Conservation (phyloP, 169 alveolate genomes). For the Blepharisma undulans region DNA sequence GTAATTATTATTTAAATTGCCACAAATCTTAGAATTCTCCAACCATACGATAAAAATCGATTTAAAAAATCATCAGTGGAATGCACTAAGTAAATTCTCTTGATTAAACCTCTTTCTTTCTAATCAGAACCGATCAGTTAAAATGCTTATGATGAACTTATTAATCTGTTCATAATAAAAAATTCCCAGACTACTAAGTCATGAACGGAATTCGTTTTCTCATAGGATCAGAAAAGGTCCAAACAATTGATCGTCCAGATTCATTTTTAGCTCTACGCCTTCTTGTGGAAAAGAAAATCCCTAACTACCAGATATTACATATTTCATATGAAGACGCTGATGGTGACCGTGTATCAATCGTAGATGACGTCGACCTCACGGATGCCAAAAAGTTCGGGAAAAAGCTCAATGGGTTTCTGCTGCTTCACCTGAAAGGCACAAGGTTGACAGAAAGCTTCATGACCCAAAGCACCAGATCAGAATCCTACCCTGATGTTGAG, state of each 20-base stretch:
- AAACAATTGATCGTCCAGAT: background rate
- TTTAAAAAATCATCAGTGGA: background rate
- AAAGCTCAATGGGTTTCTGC: background rate
- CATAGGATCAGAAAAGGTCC: background rate
- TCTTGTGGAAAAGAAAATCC: background rate
- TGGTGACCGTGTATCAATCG: background rate
- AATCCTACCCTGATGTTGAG: background rate
- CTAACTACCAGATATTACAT: background rate
- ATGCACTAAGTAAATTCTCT: background rate
- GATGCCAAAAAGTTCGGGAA: background rate
- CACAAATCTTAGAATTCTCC: background rate
- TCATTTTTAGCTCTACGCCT: background rate
- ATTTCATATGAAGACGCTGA: background rate
- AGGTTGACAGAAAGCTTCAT: background rate
- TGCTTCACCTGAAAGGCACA: background rate
- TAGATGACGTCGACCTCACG: background rate
- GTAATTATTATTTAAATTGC: background rate
- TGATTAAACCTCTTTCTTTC: background rate
- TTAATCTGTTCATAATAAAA: background rate
- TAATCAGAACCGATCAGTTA: background rate
- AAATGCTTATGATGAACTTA: background rate
- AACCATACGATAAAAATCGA: background rate
- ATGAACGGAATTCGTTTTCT: background rate
- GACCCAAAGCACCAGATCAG: background rate
- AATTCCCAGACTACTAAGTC: background rate